These are phyloP conservation scores for Thielaviopsis euricoi DNA, from an alignment of 2,329 filamentous ascomycete genomes.

Conservation along the genomic window DNA sequence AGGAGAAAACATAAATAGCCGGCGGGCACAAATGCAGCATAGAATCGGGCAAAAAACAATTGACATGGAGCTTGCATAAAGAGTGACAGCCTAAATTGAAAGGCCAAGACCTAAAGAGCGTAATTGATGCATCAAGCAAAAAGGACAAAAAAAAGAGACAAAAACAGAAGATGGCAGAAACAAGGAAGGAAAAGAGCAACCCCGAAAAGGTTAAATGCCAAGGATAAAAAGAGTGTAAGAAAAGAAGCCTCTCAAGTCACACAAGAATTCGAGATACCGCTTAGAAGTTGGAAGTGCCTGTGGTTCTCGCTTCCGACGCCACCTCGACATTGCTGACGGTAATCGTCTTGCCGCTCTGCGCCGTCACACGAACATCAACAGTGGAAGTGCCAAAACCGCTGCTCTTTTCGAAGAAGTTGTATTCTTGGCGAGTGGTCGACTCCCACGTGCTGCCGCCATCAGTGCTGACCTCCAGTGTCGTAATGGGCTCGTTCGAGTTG, in stretches of 20 bases:
- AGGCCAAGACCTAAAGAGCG: neutral
- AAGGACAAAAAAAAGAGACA: neutral
- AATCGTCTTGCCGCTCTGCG: constrained; percentile 31
- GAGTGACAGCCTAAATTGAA: neutral
- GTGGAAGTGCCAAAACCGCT: constrained; percentile 37
- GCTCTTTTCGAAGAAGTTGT: constrained; percentile 46
- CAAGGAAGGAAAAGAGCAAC: neutral
- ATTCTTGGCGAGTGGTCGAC: constrained; percentile 33
- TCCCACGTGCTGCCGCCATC: constrained; percentile 43
- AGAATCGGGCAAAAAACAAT: neutral
- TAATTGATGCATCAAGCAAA: neutral
- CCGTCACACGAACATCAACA: constrained; percentile 40
- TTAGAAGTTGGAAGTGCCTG: constrained; percentile 20
- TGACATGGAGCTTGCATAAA: neutral
- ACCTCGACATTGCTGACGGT: constrained; percentile 34
- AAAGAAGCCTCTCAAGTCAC: neutral
- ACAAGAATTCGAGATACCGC: neutral
- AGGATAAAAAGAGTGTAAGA: no score
- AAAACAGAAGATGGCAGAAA: neutral
- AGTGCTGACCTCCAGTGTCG: constrained; percentile 41
- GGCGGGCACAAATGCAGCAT: neutral
- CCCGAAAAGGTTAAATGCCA: no score
- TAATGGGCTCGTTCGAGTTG: constrained; percentile 41
- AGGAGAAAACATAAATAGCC: no score
- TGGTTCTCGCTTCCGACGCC: constrained; percentile 17